Evolutionary conservation across 2,329 filamentous ascomycete species (phyloP).

Genomic region (Elsinoe perseae): DNA sequence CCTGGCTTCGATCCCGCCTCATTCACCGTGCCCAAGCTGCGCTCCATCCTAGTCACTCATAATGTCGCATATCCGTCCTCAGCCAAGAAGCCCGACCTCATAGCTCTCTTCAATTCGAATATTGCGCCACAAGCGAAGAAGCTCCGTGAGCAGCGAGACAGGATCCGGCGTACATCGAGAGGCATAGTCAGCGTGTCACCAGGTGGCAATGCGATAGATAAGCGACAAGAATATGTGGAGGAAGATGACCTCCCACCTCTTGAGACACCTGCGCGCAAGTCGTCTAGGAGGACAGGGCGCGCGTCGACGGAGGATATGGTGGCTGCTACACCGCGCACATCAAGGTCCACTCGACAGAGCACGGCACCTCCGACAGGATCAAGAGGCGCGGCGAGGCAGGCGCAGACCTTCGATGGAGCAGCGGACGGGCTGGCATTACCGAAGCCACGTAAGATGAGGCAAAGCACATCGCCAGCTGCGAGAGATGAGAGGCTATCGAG

Average conservation of each 20-base stretch:
- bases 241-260: constrained; percentile 42
- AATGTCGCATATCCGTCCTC: constrained; percentile 77
- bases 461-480: constrained; percentile 33
- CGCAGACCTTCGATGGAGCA: background rate
- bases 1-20: constrained; percentile 75
- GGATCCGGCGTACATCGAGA: constrained; percentile 75
- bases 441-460: constrained; percentile 31
- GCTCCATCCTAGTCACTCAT: constrained; percentile 85
- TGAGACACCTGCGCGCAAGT: constrained; percentile 22
- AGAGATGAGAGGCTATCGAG: too few relatives aligned
- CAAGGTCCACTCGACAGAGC: constrained; percentile 26
- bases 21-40: constrained; percentile 79
- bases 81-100: constrained; percentile 83
- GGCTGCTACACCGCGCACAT: constrained; percentile 22
- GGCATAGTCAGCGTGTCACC: constrained; percentile 66
- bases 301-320: constrained; percentile 45
- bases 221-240: constrained; percentile 51
- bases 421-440: constrained; percentile 9
- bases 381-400: background rate
- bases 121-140: constrained; percentile 71
- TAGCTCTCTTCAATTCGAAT: constrained; percentile 73
- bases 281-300: constrained; percentile 23
- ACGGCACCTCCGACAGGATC: constrained; percentile 30
- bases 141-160: constrained; percentile 65
- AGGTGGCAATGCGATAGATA: constrained; percentile 54